Percentiles rank a stretch among this genome's conserved stretches.
phyloP scores from a whole-genome alignment of 257 asterid genomes.

The Nicotiana obtusifolia region DNA sequence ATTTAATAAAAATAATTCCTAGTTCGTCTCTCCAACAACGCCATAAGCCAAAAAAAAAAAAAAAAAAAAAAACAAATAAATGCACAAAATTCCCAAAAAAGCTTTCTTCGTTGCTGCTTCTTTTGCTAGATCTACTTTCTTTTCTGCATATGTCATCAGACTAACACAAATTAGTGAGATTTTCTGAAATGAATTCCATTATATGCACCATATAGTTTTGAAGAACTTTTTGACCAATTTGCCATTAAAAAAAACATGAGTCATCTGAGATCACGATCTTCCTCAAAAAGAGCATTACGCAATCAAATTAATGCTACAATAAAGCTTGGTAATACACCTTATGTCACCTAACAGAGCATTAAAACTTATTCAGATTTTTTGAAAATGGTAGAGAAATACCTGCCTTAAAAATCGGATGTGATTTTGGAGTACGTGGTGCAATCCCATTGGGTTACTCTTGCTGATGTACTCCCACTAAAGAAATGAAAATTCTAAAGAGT shows the following conservation, averaged over 20 bases:
- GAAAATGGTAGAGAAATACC: not conserved
- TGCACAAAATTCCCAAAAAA: too few species aligned
- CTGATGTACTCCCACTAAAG: too few species aligned
- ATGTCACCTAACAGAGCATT: slow-evolving; percentile 14
- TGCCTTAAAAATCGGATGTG: too few species aligned
- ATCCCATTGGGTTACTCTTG: too few species aligned
- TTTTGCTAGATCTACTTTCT: not conserved
- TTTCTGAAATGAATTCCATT: not conserved
- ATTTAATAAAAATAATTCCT: too few species aligned
- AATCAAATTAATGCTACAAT: slow-evolving; percentile 3
- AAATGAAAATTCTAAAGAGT: too few species aligned
- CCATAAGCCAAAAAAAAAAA: too few species aligned
- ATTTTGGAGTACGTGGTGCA: too few species aligned
- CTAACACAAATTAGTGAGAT: not conserved
- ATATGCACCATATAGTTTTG: too few species aligned
- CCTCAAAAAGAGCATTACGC: slow-evolving; percentile 10
- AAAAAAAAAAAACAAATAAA: too few species aligned
- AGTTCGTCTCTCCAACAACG: too few species aligned
- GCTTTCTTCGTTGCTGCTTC: too few species aligned
- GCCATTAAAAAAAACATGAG: not conserved
- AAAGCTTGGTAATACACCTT: not conserved
- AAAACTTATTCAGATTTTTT: slow-evolving; percentile 8
- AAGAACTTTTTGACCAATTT: not conserved
- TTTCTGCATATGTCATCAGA: not conserved
- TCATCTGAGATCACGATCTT: not conserved